phyloP scores from a whole-genome alignment of 257 asterid species.

The Coffea eugenioides region DNA sequence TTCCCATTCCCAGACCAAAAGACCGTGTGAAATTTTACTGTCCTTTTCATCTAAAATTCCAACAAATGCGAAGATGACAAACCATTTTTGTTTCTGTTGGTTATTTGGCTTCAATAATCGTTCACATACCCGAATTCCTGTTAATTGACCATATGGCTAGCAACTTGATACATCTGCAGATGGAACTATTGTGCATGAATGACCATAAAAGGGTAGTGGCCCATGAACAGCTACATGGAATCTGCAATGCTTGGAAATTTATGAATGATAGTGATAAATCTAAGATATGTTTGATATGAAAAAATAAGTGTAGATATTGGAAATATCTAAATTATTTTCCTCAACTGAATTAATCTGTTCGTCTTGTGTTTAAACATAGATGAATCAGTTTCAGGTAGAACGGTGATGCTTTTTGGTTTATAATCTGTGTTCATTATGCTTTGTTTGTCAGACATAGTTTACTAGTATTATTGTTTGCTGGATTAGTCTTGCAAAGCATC shows the following conservation, averaged over 20 bases:
- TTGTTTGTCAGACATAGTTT: not conserved
- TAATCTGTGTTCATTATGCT: not conserved
- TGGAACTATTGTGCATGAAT: not conserved
- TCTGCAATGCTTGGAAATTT: not conserved
- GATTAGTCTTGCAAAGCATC: not conserved
- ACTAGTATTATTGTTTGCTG: not conserved
- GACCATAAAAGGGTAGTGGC: not conserved
- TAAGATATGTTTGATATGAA: not conserved
- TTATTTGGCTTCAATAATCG: not conserved
- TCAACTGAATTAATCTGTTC: not conserved
- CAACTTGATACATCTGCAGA: not conserved
- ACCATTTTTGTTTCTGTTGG: not conserved
- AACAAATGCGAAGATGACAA: not conserved
- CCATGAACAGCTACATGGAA: not conserved
- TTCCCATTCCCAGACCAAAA: constrained; percentile 5
- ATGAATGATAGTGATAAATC: not conserved
- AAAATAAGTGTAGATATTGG: not conserved
- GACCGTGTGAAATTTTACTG: not conserved
- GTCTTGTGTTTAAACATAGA: not conserved
- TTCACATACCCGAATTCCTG: not conserved
- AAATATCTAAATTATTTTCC: not conserved
- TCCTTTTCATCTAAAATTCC: not conserved
- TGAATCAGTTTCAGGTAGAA: not conserved
- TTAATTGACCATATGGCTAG: not conserved
- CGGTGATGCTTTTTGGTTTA: not conserved